These are phyloP conservation scores for Teunomyces gatunensis DNA, from an alignment of 805 yeast genomes.

Conservation along the genomic window DNA sequence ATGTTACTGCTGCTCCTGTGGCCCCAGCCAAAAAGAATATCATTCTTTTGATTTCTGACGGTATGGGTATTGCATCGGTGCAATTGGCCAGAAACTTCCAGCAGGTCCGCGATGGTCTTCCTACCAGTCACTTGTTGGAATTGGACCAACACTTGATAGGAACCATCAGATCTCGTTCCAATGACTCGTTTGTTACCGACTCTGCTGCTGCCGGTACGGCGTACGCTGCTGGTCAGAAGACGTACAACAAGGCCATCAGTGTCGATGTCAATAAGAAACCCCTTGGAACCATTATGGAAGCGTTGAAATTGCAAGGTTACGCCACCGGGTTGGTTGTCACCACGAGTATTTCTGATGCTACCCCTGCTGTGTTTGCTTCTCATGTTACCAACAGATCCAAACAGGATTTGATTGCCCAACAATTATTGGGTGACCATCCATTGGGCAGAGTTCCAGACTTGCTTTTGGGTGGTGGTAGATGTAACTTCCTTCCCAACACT, in stretches of 20 bases:
- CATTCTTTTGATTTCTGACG: constrained; percentile 87
- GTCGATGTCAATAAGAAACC: constrained; percentile 68
- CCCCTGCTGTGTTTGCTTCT: constrained; percentile 85
- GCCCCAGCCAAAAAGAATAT: constrained; percentile 57
- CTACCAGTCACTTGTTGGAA: constrained; percentile 52
- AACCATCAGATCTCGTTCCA: constrained; percentile 78
- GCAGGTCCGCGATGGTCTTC: constrained; percentile 56
- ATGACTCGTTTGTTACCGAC: constrained; percentile 77
- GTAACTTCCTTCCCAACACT: constrained; percentile 64
- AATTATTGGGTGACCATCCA: constrained; percentile 79
- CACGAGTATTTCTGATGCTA: constrained; percentile 90
- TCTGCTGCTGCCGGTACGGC: constrained; percentile 99
- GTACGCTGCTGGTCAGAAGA: constrained; percentile 77
- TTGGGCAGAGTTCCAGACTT: constrained; percentile 79
- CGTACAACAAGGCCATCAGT: constrained; percentile 91
- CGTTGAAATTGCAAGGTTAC: constrained; percentile 77
- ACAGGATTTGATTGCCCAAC: constrained; percentile 84
- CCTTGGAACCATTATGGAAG: constrained; percentile 86
- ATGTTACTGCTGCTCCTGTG: not conserved
- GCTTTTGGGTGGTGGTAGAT: constrained; percentile 88
- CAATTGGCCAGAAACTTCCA: constrained; percentile 75
- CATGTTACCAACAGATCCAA: constrained; percentile 75
- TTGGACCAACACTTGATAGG: constrained; percentile 77
- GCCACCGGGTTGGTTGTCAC: constrained; percentile 89
- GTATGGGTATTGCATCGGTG: constrained; percentile 91